Evolutionary conservation across 768 basidiomycete species (phyloP), one percentile per base, ranked within the genome.

Genomic region (Podaxis mareebaensis): DNA sequence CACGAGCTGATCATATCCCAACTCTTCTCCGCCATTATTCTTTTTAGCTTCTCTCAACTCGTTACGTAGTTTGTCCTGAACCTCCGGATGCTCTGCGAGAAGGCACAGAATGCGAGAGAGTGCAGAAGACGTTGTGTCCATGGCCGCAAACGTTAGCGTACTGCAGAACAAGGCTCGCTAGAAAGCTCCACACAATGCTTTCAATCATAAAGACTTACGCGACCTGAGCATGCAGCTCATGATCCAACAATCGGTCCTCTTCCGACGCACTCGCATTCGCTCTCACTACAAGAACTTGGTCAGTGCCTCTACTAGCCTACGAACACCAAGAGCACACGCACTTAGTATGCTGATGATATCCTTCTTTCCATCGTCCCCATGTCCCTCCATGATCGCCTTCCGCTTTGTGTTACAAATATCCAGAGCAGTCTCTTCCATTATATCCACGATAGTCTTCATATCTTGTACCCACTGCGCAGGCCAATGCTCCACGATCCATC

Each of bases 341-440:
- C 82, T 70, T 38, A 83, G 66, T 42, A 82, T 74, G 60, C 78
- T 82, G 65, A 83, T 73, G 24, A 84, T 75, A 66, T 83, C 82
- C 51, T 78, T 79, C 12, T 55, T 61, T 77, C 79, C 62, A 73
- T 72, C 10, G 74, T 76, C 46, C 77, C 71, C 60, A 30, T 79
- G 78, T 4, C 76, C 78, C 20, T 70, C 68, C 12, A 62, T 7
- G 17, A 44, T 51, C 1, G 77, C 73, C 36, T 63, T 67, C 62
- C 75, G 78, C 68, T 81, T 82, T 20, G 68, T 65, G 22, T 72
- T 65, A 39, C 75, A 76, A 3, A 84, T 76, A 3, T 74, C 67
- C n/a, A 70, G 60, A 7, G 81, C 75, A 4, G 74, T 74, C 8
- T 70, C 62, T 20, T 79, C 67, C 70, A 84, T 71, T 5, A 73